Percentiles rank a stretch among this genome's conserved stretches.
phyloP scores from a whole-genome alignment of 257 asterid genomes.

The Solanum etuberosum region DNA sequence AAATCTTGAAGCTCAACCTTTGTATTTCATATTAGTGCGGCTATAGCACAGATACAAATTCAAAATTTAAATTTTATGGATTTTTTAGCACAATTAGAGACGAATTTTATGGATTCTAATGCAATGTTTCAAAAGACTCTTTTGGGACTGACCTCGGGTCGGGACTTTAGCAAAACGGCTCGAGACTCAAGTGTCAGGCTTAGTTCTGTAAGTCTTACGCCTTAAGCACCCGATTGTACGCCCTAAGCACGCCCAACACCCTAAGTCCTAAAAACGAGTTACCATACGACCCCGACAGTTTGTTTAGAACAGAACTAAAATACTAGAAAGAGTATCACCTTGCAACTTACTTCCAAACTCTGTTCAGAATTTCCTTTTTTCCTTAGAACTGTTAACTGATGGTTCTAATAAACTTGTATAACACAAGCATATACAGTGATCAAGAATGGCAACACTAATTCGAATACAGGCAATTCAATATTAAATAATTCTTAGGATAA shows the following conservation, averaged over 20 bases:
- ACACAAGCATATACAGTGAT: neutral
- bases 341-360: neutral
- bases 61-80: neutral
- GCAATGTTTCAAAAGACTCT: too few relatives aligned
- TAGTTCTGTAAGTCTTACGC: too few relatives aligned
- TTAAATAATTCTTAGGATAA: neutral
- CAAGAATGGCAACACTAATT: neutral
- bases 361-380: neutral
- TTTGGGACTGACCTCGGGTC: too few relatives aligned
- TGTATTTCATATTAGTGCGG: neutral
- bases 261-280: too few relatives aligned
- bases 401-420: neutral
- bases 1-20: neutral
- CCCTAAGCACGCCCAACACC: too few relatives aligned
- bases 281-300: neutral
- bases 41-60: neutral
- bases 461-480: neutral
- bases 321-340: neutral
- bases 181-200: too few relatives aligned
- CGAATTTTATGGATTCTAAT: neutral
- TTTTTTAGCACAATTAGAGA: neutral
- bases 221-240: too few relatives aligned
- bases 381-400: neutral
- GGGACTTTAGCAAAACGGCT: too few relatives aligned
- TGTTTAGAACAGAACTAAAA: neutral